These are phyloP conservation scores for Auricularia heimuer DNA, from an alignment of 768 basidiomycete genomes.

Conservation along the genomic window DNA sequence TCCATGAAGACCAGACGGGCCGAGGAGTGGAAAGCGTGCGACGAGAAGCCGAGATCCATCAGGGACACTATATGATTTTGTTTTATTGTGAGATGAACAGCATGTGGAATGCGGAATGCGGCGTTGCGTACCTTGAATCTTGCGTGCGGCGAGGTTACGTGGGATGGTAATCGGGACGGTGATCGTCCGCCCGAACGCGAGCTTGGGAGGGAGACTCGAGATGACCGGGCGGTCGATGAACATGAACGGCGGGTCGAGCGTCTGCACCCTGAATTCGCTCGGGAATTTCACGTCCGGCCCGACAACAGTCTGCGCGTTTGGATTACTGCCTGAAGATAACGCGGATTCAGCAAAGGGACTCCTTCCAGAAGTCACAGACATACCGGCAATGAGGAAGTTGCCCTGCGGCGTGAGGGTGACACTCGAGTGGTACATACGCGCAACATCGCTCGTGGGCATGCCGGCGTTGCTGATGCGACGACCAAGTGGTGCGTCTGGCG, in stretches of 20 bases:
- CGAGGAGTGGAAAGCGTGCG: conserved; percentile 28
- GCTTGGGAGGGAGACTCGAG: conserved; percentile 26
- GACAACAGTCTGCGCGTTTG: not conserved
- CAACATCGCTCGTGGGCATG: conserved; percentile 21
- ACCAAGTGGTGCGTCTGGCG: conserved; percentile 22
- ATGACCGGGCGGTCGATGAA: conserved; percentile 25
- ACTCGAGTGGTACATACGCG: conserved; percentile 32
- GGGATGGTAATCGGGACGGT: conserved; percentile 26
- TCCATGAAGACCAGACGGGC: conserved; percentile 26
- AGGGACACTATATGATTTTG: conserved; percentile 20
- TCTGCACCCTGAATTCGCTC: conserved; percentile 34
- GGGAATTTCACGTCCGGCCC: conserved; percentile 14
- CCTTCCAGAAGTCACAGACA: not conserved
- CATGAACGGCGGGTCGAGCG: conserved; percentile 35
- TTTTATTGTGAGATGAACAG: not conserved
- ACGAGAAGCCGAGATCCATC: conserved; percentile 28
- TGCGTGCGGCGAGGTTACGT: conserved; percentile 11
- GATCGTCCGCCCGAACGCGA: conserved; percentile 27
- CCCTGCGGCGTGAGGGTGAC: conserved; percentile 68
- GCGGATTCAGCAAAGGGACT: not conserved
- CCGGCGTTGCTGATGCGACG: conserved; percentile 23
- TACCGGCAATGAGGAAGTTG: conserved; percentile 64
- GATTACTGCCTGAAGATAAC: not conserved
- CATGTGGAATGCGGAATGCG: not conserved
- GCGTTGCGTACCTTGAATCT: conserved; percentile 3